Conservation (phyloP, 2,329 filamentous ascomycete species). For the Leptographium galeiforme region DNA sequence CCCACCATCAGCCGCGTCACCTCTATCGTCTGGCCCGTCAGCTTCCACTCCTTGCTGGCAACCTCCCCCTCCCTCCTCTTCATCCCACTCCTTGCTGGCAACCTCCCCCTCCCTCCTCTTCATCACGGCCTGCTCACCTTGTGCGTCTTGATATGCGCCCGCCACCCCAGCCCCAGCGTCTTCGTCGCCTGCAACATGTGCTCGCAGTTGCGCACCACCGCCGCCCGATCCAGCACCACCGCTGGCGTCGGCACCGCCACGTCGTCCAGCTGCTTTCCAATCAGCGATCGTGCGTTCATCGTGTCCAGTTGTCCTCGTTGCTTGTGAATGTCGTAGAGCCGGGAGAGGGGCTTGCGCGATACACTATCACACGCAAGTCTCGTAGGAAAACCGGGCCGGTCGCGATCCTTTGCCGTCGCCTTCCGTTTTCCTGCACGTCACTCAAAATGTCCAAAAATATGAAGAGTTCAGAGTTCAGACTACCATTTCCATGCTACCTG, state of each 20-base stretch:
- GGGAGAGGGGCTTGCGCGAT: no score
- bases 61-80: no score
- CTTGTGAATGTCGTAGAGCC: no score
- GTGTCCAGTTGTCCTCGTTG: neutral
- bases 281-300: constrained; percentile 21
- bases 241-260: constrained; percentile 53
- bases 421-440: no score
- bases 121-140: constrained; percentile 38
- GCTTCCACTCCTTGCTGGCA: neutral
- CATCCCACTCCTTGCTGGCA: no score
- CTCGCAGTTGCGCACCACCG: constrained; percentile 53
- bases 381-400: no score
- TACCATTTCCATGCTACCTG: no score
- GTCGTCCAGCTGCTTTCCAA: constrained; percentile 36
- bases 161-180: constrained; percentile 49
- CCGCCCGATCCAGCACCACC: constrained; percentile 53
- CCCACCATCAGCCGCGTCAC: constrained; percentile 12
- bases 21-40: constrained; percentile 13
- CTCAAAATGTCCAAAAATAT: no score
- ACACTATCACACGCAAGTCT: no score
- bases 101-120: no score
- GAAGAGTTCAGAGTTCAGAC: no score
- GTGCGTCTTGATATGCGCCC: constrained; percentile 73
- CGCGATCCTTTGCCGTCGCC: no score
- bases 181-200: constrained; percentile 55